Conservation (phyloP, 2,329 filamentous ascomycete genomes). For the Fusarium udum region DNA sequence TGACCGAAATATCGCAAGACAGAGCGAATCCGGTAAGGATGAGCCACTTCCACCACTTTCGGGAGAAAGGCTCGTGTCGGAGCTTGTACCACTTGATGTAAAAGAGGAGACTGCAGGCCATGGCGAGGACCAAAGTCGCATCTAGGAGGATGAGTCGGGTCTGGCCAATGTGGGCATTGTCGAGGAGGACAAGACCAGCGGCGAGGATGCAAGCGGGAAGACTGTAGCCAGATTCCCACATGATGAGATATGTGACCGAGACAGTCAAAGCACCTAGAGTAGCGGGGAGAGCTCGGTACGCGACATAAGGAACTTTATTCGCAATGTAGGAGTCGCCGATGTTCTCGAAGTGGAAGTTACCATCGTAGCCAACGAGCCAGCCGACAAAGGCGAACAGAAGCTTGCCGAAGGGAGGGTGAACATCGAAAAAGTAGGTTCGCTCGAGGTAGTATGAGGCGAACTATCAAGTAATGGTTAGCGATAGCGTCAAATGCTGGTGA, state of each 20-base stretch:
- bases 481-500: background rate
- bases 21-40: constrained; percentile 92
- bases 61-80: constrained; percentile 85
- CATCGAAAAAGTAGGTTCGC: constrained; percentile 99
- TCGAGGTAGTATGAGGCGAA: constrained; percentile 87
- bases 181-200: constrained; percentile 86
- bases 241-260: constrained; percentile 93
- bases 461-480: constrained; percentile 50
- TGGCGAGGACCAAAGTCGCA: constrained; percentile 91
- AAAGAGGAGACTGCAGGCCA: constrained; percentile 92
- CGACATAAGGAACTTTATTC: constrained; percentile 97
- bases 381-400: constrained; percentile 96
- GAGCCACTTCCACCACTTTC: constrained; percentile 99
- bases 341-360: constrained; percentile 97
- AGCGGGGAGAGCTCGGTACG: constrained; percentile 92
- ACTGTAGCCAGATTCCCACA: constrained; percentile 99
- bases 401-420: constrained; percentile 97
- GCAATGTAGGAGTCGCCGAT: constrained; percentile 98
- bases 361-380: constrained; percentile 97
- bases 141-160: constrained; percentile 94
- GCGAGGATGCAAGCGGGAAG: constrained; percentile 91
- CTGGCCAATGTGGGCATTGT: constrained; percentile 98
- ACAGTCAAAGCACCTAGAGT: constrained; percentile 92
- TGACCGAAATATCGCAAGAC: constrained; percentile 97
- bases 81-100: constrained; percentile 99